Conservation (phyloP, 768 basidiomycete genomes). For the Hericium alpestre region DNA sequence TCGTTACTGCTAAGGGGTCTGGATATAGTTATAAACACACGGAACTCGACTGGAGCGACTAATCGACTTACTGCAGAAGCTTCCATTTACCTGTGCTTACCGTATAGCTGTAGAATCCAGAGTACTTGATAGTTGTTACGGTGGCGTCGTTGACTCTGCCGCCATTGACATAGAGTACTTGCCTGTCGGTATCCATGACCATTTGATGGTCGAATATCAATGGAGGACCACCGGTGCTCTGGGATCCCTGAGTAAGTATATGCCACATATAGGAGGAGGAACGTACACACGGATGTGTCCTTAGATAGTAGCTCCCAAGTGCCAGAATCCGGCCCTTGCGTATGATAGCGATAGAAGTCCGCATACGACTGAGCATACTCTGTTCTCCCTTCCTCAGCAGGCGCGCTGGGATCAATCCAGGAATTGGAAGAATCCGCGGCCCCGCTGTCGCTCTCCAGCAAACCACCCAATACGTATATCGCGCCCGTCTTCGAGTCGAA, state of each 20-base stretch:
- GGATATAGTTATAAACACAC: neutral
- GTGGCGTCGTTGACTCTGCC: conserved; percentile 63
- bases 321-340: conserved; percentile 46
- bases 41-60: too few relatives aligned
- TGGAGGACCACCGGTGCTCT: conserved; percentile 62
- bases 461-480: conserved; percentile 64
- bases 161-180: conserved; percentile 67
- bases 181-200: conserved; percentile 60
- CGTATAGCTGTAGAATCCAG: conserved; percentile 67
- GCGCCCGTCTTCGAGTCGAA: conserved; percentile 61
- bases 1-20: too few relatives aligned
- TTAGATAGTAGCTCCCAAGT: conserved; percentile 64
- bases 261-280: neutral
- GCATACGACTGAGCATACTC: conserved; percentile 32
- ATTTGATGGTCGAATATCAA: conserved; percentile 76
- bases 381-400: neutral
- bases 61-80: conserved; percentile 45
- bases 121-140: conserved; percentile 48
- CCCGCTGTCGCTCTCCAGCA: conserved; percentile 41
- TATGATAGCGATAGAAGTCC: conserved; percentile 72
- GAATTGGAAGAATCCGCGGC: neutral
- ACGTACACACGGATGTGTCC: conserved; percentile 49
- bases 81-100: conserved; percentile 58
- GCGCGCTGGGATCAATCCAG: neutral
- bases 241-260: neutral